Conservation (phyloP, 2,329 filamentous ascomycete genomes). For the Ophiostoma sp. region DNA sequence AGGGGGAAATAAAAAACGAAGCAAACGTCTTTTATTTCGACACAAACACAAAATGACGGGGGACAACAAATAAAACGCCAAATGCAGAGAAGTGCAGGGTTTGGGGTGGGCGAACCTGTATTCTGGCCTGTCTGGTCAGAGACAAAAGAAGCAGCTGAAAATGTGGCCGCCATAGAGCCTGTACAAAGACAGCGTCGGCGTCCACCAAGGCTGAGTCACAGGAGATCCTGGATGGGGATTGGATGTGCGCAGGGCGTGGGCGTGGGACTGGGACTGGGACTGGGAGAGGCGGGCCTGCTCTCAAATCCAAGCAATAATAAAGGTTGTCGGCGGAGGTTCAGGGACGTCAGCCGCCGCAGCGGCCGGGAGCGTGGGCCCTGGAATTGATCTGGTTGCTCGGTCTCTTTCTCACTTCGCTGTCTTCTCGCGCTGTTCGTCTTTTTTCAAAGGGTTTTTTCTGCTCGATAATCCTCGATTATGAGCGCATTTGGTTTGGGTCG, state of each 20-base stretch:
- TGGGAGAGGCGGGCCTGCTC: background rate
- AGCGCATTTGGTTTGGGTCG: constrained; percentile 15
- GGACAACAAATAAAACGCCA: background rate
- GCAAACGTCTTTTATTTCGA: background rate
- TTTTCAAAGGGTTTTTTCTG: background rate
- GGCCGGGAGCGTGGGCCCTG: constrained; percentile 23
- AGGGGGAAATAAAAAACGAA: background rate
- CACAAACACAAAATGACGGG: background rate
- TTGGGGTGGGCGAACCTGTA: constrained; percentile 23
- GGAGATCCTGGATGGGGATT: constrained; percentile 1
- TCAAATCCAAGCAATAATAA: background rate
- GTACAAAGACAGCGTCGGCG: constrained; percentile 7
- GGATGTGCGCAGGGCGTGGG: background rate
- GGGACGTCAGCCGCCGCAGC: constrained; percentile 25
- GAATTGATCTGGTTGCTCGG: background rate
- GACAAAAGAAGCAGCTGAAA: constrained; percentile 22
- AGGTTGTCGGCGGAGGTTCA: constrained; percentile 9
- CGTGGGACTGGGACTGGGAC: background rate
- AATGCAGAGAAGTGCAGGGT: background rate
- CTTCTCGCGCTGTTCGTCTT: background rate
- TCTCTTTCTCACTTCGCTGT: background rate
- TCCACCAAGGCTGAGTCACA: constrained; percentile 27
- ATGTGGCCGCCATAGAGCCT: constrained; percentile 25
- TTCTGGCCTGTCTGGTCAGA: constrained; percentile 25
- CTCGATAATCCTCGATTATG: background rate